These are phyloP conservation scores for Xylaria sp. DNA, from an alignment of 2,329 filamentous ascomycete genomes.

Conservation along the genomic window DNA sequence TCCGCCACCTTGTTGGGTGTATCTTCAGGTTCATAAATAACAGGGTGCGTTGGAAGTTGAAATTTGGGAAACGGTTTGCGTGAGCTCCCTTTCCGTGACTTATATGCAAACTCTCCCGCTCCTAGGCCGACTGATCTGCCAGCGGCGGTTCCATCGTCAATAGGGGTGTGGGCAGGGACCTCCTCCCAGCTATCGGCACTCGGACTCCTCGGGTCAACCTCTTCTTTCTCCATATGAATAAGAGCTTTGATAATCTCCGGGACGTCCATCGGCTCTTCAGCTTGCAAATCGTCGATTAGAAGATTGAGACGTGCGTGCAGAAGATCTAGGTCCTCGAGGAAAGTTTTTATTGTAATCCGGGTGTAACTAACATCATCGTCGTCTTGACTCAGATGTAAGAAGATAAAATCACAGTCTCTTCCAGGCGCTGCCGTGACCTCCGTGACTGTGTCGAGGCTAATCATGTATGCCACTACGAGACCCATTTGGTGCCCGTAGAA, in stretches of 20 bases:
- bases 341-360: constrained; percentile 87
- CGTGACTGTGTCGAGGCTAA: constrained; percentile 76
- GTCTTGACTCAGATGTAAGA: constrained; percentile 74
- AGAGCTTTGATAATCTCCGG: constrained; percentile 74
- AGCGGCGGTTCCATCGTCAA: constrained; percentile 60
- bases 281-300: constrained; percentile 78
- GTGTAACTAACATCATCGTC: constrained; percentile 68
- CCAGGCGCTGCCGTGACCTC: constrained; percentile 92
- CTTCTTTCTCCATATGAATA: constrained; percentile 73
- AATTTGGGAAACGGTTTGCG: constrained; percentile 67
- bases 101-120: constrained; percentile 44
- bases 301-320: constrained; percentile 85
- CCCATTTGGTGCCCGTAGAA: constrained; percentile 97
- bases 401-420: constrained; percentile 90
- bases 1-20: constrained; percentile 79
- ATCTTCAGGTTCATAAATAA: constrained; percentile 82
- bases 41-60: constrained; percentile 79
- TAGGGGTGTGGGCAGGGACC: constrained; percentile 63
- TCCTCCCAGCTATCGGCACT: constrained; percentile 94
- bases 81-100: constrained; percentile 43
- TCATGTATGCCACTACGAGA: constrained; percentile 80
- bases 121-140: constrained; percentile 48
- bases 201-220: constrained; percentile 65
- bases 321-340: constrained; percentile 83
- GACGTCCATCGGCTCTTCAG: constrained; percentile 70